These are phyloP conservation scores for Rhodotorula diobovata DNA, from an alignment of 768 basidiomycete species.

Conservation along the genomic window DNA sequence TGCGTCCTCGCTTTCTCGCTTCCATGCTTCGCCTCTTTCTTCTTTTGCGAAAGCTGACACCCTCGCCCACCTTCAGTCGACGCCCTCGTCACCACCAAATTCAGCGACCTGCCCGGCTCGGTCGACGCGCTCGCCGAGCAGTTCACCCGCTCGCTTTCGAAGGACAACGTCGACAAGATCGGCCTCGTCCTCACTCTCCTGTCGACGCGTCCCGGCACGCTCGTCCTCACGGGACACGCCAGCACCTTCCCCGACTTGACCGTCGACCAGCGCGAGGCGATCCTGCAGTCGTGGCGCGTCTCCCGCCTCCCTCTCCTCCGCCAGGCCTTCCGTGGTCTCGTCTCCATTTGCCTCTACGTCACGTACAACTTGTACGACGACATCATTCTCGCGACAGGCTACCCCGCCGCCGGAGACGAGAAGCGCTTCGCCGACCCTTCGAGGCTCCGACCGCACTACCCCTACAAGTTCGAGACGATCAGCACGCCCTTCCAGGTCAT, in stretches of 20 bases:
- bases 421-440: conserved; percentile 12
- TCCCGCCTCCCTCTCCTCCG: conserved; percentile 22
- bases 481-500: conserved; percentile 5
- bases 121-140: conserved; percentile 19
- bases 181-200: conserved; percentile 16
- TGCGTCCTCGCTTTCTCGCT: too few species aligned
- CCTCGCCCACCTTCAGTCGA: neutral
- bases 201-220: conserved; percentile 31
- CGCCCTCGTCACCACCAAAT: neutral
- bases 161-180: conserved; percentile 20
- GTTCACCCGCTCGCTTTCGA: conserved; percentile 11
- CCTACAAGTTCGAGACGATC: conserved; percentile 26
- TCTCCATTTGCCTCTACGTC: conserved; percentile 17
- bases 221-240: conserved; percentile 26
- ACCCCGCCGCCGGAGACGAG: conserved; percentile 21
- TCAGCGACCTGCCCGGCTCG: conserved; percentile 20
- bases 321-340: conserved; percentile 26
- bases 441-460: conserved; percentile 12
- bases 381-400: conserved; percentile 16
- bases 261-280: conserved; percentile 19
- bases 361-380: conserved; percentile 26
- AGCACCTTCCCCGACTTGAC: conserved; percentile 19
- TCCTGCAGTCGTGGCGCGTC: conserved; percentile 22
- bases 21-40: neutral
- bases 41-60: too few species aligned